Conservation (phyloP, 2,329 filamentous ascomycete genomes). For the Clarireedia paspali region DNA sequence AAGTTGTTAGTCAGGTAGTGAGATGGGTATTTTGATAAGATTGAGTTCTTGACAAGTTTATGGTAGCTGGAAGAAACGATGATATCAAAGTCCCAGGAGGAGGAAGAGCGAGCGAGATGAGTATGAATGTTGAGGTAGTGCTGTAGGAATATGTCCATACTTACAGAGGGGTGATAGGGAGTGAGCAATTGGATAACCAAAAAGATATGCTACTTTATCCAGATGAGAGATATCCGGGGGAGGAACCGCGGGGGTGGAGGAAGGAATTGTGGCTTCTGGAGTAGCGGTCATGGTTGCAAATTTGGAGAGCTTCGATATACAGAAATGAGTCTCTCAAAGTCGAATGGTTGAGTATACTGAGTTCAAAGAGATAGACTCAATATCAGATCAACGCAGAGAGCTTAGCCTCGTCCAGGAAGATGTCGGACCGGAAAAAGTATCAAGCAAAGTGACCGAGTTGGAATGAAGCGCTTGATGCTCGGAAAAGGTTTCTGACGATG, state of each 20-base stretch:
- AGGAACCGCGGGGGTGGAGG: slow-evolving; percentile 14
- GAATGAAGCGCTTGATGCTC: background rate
- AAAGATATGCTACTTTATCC: slow-evolving; percentile 38
- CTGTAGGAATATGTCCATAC: background rate
- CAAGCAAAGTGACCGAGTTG: background rate
- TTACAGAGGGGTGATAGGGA: slow-evolving; percentile 37
- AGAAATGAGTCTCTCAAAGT: too few relatives aligned
- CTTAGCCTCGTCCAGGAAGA: background rate
- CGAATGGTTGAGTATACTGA: too few relatives aligned
- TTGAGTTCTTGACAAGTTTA: background rate
- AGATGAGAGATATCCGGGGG: slow-evolving; percentile 16
- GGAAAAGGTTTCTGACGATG: background rate
- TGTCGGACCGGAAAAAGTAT: background rate
- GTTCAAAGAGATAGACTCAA: background rate
- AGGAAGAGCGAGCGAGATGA: background rate
- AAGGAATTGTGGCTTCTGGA: background rate
- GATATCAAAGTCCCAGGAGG: background rate
- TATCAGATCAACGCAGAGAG: too few relatives aligned
- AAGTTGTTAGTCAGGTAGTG: background rate
- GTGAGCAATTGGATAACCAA: slow-evolving; percentile 47
- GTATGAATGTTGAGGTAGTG: background rate
- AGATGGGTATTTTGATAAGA: background rate
- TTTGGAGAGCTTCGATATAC: background rate
- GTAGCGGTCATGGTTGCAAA: slow-evolving; percentile 6
- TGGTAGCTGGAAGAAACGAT: background rate